Evolutionary conservation across 2,329 filamentous ascomycete genomes (phyloP).

Genomic region (Huntiella abstrusa): DNA sequence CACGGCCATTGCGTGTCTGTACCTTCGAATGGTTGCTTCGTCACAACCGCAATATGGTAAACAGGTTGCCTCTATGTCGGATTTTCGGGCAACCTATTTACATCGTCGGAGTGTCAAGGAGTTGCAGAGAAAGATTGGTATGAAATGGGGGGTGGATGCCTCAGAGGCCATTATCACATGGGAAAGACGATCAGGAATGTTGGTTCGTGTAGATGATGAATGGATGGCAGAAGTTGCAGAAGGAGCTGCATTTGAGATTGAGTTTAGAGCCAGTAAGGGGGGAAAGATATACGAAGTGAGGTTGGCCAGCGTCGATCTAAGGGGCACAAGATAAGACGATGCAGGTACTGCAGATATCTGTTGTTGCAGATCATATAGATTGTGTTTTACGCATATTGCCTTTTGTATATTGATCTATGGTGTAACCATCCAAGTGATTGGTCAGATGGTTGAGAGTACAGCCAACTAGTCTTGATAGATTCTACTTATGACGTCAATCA

Average conservation of each 20-base stretch:
- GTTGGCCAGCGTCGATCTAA: too few relatives aligned
- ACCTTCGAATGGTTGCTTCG: neutral
- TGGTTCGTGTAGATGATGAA: constrained; percentile 81
- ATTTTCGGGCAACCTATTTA: constrained; percentile 58
- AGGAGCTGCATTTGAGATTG: constrained; percentile 40
- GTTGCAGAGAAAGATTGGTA: constrained; percentile 51
- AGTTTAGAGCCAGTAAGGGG: constrained; percentile 42
- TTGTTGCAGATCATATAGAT: too few relatives aligned
- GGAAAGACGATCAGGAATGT: constrained; percentile 53
- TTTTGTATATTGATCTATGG: too few relatives aligned
- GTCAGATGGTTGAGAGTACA: too few relatives aligned
- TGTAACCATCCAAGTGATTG: too few relatives aligned
- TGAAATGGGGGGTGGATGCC: constrained; percentile 66
- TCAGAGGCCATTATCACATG: constrained; percentile 53
- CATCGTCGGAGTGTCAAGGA: constrained; percentile 57
- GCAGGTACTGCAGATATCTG: too few relatives aligned
- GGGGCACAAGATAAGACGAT: too few relatives aligned
- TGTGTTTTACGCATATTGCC: too few relatives aligned
- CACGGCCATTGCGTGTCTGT: too few relatives aligned
- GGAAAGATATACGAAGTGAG: constrained; percentile 32
- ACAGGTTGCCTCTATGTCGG: neutral
- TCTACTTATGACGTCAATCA: too few relatives aligned
- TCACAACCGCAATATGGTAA: constrained; percentile 20
- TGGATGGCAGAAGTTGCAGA: constrained; percentile 68
- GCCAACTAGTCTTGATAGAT: too few relatives aligned